Conservation (phyloP, 202 grass and related monocot genomes). For the Schoenoplectus triqueter region DNA sequence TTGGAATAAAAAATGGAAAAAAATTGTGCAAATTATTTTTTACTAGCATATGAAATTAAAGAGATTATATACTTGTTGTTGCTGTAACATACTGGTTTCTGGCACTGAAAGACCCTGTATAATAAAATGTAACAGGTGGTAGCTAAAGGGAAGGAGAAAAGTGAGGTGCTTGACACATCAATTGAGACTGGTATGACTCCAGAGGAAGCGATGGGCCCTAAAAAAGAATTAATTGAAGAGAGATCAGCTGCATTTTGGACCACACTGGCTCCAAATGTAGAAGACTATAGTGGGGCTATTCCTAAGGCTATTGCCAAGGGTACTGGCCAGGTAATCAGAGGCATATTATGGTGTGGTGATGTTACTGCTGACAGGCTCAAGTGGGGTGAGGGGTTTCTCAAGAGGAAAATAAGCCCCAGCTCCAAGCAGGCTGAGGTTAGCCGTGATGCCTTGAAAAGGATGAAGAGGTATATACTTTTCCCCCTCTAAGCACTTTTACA, state of each 20-base stretch:
- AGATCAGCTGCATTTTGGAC: slow-evolving; percentile 85
- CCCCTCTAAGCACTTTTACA: not conserved
- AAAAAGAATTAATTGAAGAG: slow-evolving; percentile 74
- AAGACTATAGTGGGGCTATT: slow-evolving; percentile 81
- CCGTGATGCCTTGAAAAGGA: slow-evolving; percentile 70
- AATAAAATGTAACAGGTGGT: slow-evolving; percentile 9
- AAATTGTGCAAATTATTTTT: not conserved
- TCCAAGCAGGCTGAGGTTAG: slow-evolving; percentile 62
- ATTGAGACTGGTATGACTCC: slow-evolving; percentile 55
- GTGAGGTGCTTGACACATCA: slow-evolving; percentile 52
- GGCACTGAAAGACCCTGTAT: not conserved
- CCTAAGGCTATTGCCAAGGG: slow-evolving; percentile 70
- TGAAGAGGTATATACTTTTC: slow-evolving; percentile 70
- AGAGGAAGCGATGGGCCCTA: slow-evolving; percentile 65
- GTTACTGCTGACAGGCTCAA: slow-evolving; percentile 69
- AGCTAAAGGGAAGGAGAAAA: slow-evolving; percentile 43
- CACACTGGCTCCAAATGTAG: slow-evolving; percentile 84
- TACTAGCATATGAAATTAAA: not conserved
- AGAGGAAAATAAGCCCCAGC: slow-evolving; percentile 52
- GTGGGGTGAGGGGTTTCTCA: slow-evolving; percentile 59
- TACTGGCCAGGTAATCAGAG: slow-evolving; percentile 75
- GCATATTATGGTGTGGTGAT: slow-evolving; percentile 93
- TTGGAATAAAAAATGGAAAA: not conserved
- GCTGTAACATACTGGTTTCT: not conserved
- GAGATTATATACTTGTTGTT: not conserved